Percentiles rank a stretch among this genome's conserved stretches.
Conservation (phyloP, 345 rosid species). For the Bruguiera parviflora region DNA sequence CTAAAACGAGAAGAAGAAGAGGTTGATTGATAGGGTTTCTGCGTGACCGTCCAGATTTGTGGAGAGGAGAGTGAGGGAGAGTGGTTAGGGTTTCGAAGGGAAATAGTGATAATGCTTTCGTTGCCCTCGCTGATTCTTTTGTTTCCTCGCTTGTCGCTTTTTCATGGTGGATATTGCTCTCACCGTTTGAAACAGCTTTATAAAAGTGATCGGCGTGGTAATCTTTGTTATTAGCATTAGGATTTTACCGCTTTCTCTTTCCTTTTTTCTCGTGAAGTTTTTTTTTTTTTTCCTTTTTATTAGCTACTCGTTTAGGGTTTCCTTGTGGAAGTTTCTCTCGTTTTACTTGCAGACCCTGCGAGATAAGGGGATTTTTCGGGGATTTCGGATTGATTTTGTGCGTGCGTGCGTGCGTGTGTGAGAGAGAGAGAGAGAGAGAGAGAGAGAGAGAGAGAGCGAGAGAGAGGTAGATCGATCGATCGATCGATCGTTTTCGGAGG, state of each 20-base stretch:
- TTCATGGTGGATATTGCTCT: slow-evolving; percentile 54
- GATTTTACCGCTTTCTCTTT: not conserved
- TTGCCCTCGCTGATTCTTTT: slow-evolving; percentile 46
- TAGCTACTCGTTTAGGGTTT: too few relatives aligned
- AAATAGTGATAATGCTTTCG: slow-evolving; percentile 72
- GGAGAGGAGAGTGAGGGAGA: slow-evolving; percentile 4
- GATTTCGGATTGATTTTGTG: too few relatives aligned
- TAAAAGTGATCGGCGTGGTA: slow-evolving; percentile 95
- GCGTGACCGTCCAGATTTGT: not conserved
- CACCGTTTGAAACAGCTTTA: slow-evolving; percentile 83
- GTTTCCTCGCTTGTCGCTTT: slow-evolving; percentile 53
- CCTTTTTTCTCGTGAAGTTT: not conserved
- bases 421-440: too few relatives aligned
- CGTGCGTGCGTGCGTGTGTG: too few relatives aligned
- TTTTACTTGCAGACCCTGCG: too few relatives aligned
- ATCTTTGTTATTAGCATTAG: slow-evolving; percentile 80
- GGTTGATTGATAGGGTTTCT: not conserved
- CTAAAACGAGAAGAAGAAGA: not conserved
- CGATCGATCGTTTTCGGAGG: too few relatives aligned
- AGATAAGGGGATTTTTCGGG: too few relatives aligned
- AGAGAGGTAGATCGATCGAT: too few relatives aligned
- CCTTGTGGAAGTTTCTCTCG: too few relatives aligned
- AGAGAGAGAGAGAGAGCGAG: too few relatives aligned
- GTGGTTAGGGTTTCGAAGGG: slow-evolving; percentile 71
- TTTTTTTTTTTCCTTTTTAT: not conserved